A percentile compares a stretch with the other conserved stretches of the same genome.
Conservation (phyloP, 176 grass and related monocot genomes). For the Otatea glauca region DNA sequence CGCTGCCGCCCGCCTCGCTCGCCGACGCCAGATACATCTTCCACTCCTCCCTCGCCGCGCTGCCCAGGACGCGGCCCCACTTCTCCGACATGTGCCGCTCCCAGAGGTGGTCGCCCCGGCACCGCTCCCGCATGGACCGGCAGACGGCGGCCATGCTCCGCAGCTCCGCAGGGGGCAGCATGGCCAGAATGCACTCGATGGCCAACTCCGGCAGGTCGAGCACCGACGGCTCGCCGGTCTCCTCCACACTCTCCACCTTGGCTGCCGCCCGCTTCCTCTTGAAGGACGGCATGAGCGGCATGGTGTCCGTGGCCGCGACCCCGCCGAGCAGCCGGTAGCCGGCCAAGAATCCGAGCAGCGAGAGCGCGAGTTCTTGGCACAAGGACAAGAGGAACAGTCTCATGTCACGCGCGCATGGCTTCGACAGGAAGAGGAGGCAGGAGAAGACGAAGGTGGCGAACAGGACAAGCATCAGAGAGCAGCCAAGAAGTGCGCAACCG, state of each 20-base stretch:
- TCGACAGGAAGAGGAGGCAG: conserved; percentile 64
- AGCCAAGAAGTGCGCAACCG: not conserved
- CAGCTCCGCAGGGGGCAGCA: conserved; percentile 67
- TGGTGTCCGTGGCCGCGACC: conserved; percentile 26
- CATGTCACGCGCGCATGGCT: conserved; percentile 74
- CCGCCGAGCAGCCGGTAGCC: conserved; percentile 41
- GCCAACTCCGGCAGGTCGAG: conserved; percentile 90
- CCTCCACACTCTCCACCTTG: conserved; percentile 47
- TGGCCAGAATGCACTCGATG: conserved; percentile 83
- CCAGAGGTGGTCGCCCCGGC: conserved; percentile 81
- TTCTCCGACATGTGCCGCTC: conserved; percentile 81
- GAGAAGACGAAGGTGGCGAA: conserved; percentile 64
- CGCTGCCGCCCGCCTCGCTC: conserved; percentile 8
- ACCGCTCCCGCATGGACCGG: conserved; percentile 61
- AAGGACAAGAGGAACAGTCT: conserved; percentile 65
- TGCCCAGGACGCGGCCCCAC: conserved; percentile 80
- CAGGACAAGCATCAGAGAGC: conserved; percentile 72
- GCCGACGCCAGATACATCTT: conserved; percentile 59
- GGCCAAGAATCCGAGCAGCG: conserved; percentile 49
- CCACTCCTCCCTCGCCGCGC: conserved; percentile 61
- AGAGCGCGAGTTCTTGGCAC: conserved; percentile 55
- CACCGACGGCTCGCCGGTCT: conserved; percentile 46
- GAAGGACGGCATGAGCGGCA: conserved; percentile 46
- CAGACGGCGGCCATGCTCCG: conserved; percentile 74
- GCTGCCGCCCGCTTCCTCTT: conserved; percentile 62